A percentile compares a stretch with the other conserved stretches of the same genome.
phyloP scores from a whole-genome alignment of 257 asterid genomes.

The Thymus mandschuricus region DNA sequence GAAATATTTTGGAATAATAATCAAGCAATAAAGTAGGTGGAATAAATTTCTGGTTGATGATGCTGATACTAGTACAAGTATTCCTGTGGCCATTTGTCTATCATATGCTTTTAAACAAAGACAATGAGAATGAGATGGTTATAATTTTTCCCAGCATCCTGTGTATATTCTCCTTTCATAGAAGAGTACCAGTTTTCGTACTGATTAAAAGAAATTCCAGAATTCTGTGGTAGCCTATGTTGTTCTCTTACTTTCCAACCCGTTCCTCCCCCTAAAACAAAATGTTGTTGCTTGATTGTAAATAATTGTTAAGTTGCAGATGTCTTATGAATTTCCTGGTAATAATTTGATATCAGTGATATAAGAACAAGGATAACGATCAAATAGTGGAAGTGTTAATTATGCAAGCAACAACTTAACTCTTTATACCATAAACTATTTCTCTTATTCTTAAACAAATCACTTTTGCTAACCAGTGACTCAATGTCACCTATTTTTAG shows the following conservation, averaged over 20 bases:
- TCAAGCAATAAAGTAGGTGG: background rate
- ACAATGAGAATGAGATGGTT: background rate
- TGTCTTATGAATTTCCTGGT: no score
- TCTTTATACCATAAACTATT: background rate
- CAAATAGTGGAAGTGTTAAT: background rate
- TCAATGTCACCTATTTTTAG: background rate
- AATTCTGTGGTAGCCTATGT: background rate
- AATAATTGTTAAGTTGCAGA: background rate
- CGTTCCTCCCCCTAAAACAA: no score
- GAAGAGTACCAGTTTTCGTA: background rate
- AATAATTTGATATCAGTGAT: background rate
- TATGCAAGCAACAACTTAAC: background rate
- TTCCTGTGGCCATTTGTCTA: background rate
- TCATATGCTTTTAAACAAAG: constrained; percentile 6
- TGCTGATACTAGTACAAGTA: background rate
- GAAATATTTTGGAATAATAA: constrained; percentile 2
- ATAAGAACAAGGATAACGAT: background rate
- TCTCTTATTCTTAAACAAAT: background rate
- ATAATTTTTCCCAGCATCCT: background rate
- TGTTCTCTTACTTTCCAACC: no score
- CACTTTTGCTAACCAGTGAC: background rate
- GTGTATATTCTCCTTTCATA: background rate
- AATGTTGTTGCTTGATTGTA: background rate
- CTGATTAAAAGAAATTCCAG: background rate
- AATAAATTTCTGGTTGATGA: background rate